Evolutionary conservation across 306 rosid species (phyloP), one percentile per base, ranked within the genome.

Genomic region (Coriaria nepalensis): DNA sequence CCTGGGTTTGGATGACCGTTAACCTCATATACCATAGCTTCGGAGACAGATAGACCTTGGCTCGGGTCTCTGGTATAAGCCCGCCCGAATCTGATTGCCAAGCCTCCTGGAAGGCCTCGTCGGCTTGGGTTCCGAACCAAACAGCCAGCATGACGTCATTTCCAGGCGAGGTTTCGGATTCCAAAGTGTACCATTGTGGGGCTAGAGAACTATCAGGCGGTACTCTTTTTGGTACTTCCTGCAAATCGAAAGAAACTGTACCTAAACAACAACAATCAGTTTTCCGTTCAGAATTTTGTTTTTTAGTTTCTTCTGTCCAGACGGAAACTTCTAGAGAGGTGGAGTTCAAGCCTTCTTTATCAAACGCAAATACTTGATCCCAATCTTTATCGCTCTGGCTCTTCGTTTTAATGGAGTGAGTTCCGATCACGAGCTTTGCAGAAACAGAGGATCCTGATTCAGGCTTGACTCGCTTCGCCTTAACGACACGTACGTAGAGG

Each of bases 1-100:
- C 93, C 37, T 84, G 97, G 82, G 78, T 78, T 35, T 90, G 95
- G 90, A 90, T 90, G 61, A 90, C 90, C 78, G 97, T 88, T 76
- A 88, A 54, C 56, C 97, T 68, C 57, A 88, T 43, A 54, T 81
- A 88, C 95, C 97, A 88, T 8, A 88, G 86, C 77, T 81, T 84
- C 0, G 95, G 97, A n/a, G 97, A 88, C 0, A 84, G 69, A 38
- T 90, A 90, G 2, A 84, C 95, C 52, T 90, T 90, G 5, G 95
- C 79, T 43, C 97, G 60, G 4, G 93, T 84, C 74, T 79, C 93
- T n/a, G 95, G 78, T 52, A 84, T 60, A 62, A 81, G 58, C 13
- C 87, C 90, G 6, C 97, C 90, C 41, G 95, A 84, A 45, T 84
- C 93, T 6, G 95, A 90, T 37, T 81, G 90, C 97, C 97, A 81